Evolutionary conservation across 1,139 yeast species (phyloP).

Genomic region (Pichia sp.): DNA sequence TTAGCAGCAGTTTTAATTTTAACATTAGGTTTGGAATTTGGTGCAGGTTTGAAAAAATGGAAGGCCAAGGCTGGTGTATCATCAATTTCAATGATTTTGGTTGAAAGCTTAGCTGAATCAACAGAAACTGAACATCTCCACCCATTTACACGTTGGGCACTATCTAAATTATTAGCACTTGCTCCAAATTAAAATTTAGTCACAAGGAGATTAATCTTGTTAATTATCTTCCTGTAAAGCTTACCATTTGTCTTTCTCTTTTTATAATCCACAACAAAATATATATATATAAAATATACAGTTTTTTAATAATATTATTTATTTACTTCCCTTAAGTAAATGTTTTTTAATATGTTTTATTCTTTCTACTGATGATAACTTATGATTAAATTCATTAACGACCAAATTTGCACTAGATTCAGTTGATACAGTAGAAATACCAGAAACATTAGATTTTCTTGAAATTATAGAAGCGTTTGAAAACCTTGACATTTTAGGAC

Average conservation of each 20-base stretch:
- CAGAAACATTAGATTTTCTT: constrained; percentile 1
- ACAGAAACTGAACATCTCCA: constrained; percentile 20
- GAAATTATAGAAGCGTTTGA: constrained; percentile 4
- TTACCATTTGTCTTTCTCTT: too few relatives aligned
- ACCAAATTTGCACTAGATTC: constrained; percentile 8
- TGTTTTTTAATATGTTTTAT: constrained; percentile 25
- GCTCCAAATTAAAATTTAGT: not conserved
- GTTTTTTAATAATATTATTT: not conserved
- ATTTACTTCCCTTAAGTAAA: constrained; percentile 13
- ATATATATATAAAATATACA: not conserved
- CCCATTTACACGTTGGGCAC: constrained; percentile 23
- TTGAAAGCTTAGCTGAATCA: constrained; percentile 9
- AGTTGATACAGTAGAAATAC: constrained; percentile 2
- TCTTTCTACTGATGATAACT: constrained; percentile 21
- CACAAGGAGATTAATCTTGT: too few relatives aligned
- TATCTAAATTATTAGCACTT: constrained; percentile 23
- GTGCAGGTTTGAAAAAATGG: constrained; percentile 51
- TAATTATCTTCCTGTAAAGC: too few relatives aligned
- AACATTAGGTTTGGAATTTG: constrained; percentile 67
- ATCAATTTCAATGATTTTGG: constrained; percentile 5
- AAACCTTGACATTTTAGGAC: constrained; percentile 1
- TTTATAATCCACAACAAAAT: not conserved
- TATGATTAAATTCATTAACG: constrained; percentile 18
- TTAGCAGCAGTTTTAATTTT: constrained; percentile 63
- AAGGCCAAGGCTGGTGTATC: constrained; percentile 19